These are phyloP conservation scores for Juglanconis sp. DNA, from an alignment of 2,329 filamentous ascomycete species.

Conservation along the genomic window DNA sequence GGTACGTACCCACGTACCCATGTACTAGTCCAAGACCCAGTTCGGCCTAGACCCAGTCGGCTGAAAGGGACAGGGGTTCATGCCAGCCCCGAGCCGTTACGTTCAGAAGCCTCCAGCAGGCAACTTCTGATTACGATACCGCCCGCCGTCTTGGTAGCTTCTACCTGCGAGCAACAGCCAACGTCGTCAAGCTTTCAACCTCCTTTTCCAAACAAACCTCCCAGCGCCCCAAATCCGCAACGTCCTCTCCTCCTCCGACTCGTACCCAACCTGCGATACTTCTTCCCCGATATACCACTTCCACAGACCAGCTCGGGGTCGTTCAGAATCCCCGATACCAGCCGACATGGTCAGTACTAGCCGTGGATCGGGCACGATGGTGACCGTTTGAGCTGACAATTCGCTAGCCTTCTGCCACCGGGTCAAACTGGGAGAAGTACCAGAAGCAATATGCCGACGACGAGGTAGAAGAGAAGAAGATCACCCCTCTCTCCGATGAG, in stretches of 20 bases:
- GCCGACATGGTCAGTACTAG: constrained; percentile 40
- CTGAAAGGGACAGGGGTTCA: neutral
- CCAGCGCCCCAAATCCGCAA: neutral
- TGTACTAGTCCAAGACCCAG: neutral
- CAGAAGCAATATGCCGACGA: constrained; percentile 96
- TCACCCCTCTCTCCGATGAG: constrained; percentile 95
- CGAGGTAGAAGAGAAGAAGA: constrained; percentile 99
- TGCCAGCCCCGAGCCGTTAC: neutral
- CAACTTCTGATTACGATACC: constrained; percentile 19
- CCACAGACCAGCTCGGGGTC: neutral
- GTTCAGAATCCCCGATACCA: constrained; percentile 17
- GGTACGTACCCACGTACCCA: neutral
- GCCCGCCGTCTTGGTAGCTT: constrained; percentile 1
- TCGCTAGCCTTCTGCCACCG: constrained; percentile 87
- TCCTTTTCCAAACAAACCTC: constrained; percentile 6
- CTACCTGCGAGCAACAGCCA: neutral
- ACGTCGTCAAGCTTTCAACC: neutral
- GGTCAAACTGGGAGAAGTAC: constrained; percentile 97
- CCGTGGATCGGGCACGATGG: neutral
- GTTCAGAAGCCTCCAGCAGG: constrained; percentile 10
- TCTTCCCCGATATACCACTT: neutral
- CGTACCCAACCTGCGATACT: constrained; percentile 28
- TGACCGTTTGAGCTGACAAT: constrained; percentile 26
- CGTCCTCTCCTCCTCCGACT: constrained; percentile 20
- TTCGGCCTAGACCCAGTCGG: constrained; percentile 9